Base-by-base conservation (phyloP, 192 early-diverging fungal genomes). In the Entomortierella beljakovae region DNA sequence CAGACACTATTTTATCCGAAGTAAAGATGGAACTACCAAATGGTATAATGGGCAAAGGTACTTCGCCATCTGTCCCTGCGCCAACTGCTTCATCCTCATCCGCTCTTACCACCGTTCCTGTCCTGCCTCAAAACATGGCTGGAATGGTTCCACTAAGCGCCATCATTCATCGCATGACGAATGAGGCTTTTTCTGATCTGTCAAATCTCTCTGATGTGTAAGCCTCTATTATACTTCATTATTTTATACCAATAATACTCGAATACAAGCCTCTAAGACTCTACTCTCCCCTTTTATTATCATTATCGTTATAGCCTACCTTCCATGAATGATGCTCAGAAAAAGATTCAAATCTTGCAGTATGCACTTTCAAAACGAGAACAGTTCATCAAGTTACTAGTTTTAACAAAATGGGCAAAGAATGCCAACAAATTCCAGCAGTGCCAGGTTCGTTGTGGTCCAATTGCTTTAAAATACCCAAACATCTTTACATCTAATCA, bases 361-460 rank as follows among this genome's bases (percentile, higher is more conserved):
- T 93, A 90, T 82, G 74, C 87, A 3, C 84, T 86, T 23, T 85
- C 88, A 46, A 86, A 87, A 69, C 80, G 90, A 7, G 85, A 90
- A 38, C 83, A 91, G 60, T 90, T 92, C 40, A 81, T 88, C 32
- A 94, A 94, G 64, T 73, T 95, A 22, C 73, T 94, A 26, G 92
- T 93, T 15, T 64, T 92, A 48, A 87, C 94, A 15, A 88, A 92
- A 63, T 96, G 93, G 92, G 90, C 90, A 7, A 83, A 84, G 61
- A 87, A 86, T 53, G 91, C 91, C 38, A 81, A 83, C 35, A 85
- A 89, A 51, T 87, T 94, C 25, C 90, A 92, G 81, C 90, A 87
- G 68, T 90, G 89, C 65, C 90, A 94, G 85, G 88, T 89, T 81
- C 20, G 71, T 40, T 23, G n/a, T n/a, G n/a, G n/a, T n/a, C n/a